Evolutionary conservation across 1,284 basidiomycete genomes (phyloP), one percentile per base, ranked within the genome.

Genomic region (Fistulina hepatica): DNA sequence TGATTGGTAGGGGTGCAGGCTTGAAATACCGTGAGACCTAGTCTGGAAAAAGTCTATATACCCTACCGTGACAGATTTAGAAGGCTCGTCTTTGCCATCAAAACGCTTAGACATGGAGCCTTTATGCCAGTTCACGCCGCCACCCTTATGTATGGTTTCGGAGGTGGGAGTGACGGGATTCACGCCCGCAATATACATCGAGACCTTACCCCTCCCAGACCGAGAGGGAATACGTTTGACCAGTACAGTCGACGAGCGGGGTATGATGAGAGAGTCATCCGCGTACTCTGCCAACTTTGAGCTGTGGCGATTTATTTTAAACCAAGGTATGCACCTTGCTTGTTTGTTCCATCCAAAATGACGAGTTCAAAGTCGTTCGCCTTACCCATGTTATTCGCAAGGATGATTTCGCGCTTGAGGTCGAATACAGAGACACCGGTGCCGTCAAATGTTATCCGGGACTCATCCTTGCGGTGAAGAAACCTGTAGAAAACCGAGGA

Each of bases 391-490:
- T 88, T 93, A 61, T 97, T 97, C 56, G 83, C 85, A 47, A 95
- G 67, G 54, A 99, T 94, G 57, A 99, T 90, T 66, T 98, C 94
- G 65, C 84, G 86, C 69, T 99, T 99, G 59, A 99, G 70, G 62
- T 99, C 95, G 72, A 97, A 98, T 47, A 98, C 90, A 52, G 91
- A 93, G 57, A 99, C 97, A 48, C 91, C 90, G 46, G 94, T 97
- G 52, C 94, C 94, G 58, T 98, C 94, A 66, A 99, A 97, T 42
- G 89, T 84, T 60, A 97, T 81, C 56, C 91, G 74, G 45, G 90
- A 92, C 63, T 97, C 92, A 63, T 91, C 83, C 67, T 76, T 86
- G 58, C 91, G 85, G 47, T 92, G 93, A 59, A 81, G 89, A 81
- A 97, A 98, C 63, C 86, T 89, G 77, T 97, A 98, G 68, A 95